Conservation (phyloP, 805 yeast species). For the Candida orba region DNA sequence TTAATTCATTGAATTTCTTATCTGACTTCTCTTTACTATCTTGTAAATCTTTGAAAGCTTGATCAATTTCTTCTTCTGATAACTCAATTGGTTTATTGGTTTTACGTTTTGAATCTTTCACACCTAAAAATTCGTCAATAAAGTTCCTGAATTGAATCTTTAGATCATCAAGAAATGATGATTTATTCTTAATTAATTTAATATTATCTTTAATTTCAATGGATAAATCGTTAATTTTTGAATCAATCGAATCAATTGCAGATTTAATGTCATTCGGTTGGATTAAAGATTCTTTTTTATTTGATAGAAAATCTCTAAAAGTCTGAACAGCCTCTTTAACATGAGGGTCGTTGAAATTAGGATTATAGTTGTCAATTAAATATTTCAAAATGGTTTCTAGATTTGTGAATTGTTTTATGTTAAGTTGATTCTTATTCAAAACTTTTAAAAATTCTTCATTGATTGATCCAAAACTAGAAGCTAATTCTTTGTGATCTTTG, state of each 20-base stretch:
- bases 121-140: not conserved
- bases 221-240: slow-evolving; percentile 8
- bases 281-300: not conserved
- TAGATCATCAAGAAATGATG: not conserved
- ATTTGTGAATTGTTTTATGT: slow-evolving; percentile 17
- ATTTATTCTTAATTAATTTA: not conserved
- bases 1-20: slow-evolving; percentile 9
- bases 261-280: not conserved
- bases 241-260: not conserved
- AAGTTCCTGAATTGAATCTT: not conserved
- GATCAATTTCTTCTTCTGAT: slow-evolving; percentile 1
- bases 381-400: slow-evolving; percentile 40
- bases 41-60: slow-evolving; percentile 10
- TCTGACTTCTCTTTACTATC: slow-evolving; percentile 11
- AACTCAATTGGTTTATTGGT: slow-evolving; percentile 12
- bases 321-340: slow-evolving; percentile 54
- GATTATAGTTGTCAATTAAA: slow-evolving; percentile 52
- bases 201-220: not conserved
- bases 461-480: not conserved
- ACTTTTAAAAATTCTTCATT: slow-evolving; percentile 4
- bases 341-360: slow-evolving; percentile 69
- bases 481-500: not conserved
- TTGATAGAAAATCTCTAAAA: slow-evolving; percentile 38
- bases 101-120: too few species aligned
- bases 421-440: slow-evolving; percentile 9